A percentile compares a stretch with the other conserved stretches of the same genome.
Conservation (phyloP, 768 basidiomycete genomes). For the Termitomyces sp. region DNA sequence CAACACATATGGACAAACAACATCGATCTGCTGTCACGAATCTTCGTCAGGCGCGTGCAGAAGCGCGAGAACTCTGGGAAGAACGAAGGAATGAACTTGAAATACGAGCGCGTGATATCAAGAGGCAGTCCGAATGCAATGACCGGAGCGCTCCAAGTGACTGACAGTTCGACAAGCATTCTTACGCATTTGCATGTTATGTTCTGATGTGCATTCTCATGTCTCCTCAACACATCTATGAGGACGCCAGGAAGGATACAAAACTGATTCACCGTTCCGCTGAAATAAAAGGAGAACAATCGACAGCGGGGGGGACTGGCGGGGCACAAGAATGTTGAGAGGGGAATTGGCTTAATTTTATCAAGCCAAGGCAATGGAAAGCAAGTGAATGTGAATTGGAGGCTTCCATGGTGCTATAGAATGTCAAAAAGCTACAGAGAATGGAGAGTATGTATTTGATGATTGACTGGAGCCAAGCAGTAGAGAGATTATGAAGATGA, state of each 20-base stretch:
- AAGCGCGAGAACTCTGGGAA: slow-evolving; percentile 50
- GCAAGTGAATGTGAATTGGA: not conserved
- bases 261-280: not conserved
- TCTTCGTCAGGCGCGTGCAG: slow-evolving; percentile 52
- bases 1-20: slow-evolving; percentile 30
- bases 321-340: not conserved
- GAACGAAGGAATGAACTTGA: slow-evolving; percentile 48
- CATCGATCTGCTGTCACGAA: slow-evolving; percentile 53
- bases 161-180: not conserved
- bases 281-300: not conserved
- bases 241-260: not conserved
- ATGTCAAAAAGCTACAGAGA: not conserved
- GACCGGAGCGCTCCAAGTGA: not conserved
- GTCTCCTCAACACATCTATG: not conserved
- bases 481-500: not conserved
- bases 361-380: not conserved
- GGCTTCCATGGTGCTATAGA: not conserved
- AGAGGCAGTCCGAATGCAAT: not conserved
- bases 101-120: slow-evolving; percentile 39
- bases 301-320: not conserved
- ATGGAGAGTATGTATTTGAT: not conserved
- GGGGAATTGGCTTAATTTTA: not conserved
- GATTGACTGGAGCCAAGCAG: not conserved
- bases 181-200: not conserved
- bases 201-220: not conserved